phyloP scores from a whole-genome alignment of 2,329 filamentous ascomycete species.

The Aspergillus amoenus region DNA sequence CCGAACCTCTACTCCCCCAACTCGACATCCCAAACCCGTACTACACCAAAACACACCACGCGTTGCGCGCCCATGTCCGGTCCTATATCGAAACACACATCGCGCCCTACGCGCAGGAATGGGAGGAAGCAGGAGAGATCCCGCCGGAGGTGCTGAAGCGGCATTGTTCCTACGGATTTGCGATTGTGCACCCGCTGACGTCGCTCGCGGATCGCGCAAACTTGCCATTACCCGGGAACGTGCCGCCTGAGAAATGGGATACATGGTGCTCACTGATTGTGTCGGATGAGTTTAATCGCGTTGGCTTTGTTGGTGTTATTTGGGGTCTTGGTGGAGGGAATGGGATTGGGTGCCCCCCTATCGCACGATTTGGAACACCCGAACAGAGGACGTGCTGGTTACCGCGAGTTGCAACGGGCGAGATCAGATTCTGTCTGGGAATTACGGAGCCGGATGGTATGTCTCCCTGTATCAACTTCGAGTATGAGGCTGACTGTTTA shows the following conservation, averaged over 20 bases:
- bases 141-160: constrained; percentile 43
- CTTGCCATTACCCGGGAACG: constrained; percentile 45
- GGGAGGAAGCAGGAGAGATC: constrained; percentile 60
- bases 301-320: constrained; percentile 58
- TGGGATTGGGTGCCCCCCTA: constrained; percentile 62
- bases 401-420: constrained; percentile 58
- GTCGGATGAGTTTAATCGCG: constrained; percentile 56
- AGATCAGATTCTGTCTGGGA: constrained; percentile 62
- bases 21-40: constrained; percentile 50
- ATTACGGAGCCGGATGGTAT: constrained; percentile 63
- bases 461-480: constrained; percentile 9
- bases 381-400: constrained; percentile 61
- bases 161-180: constrained; percentile 42
- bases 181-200: constrained; percentile 36
- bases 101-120: constrained; percentile 59
- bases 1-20: constrained; percentile 47
- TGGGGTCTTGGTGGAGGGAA: constrained; percentile 61
- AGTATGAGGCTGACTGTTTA: constrained; percentile 18
- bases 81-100: constrained; percentile 60
- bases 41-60: constrained; percentile 62
- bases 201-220: constrained; percentile 41
- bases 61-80: constrained; percentile 58
- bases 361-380: constrained; percentile 61
- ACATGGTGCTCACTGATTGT: constrained; percentile 58
- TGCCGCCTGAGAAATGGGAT: constrained; percentile 53